These are phyloP conservation scores for Bacidia rubella DNA, from an alignment of 495 filamentous ascomycete species.

Conservation along the genomic window DNA sequence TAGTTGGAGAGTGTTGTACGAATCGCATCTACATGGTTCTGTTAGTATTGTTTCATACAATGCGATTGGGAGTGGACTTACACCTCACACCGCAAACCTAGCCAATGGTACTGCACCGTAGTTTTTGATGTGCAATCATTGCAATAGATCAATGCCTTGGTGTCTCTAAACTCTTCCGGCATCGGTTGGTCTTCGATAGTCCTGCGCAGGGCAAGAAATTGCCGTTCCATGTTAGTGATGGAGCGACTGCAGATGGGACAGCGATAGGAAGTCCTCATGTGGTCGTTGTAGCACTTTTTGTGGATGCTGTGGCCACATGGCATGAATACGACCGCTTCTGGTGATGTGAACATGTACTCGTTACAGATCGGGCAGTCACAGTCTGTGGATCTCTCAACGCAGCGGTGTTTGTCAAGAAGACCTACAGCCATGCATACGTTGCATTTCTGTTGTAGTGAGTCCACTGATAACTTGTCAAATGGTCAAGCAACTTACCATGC, in stretches of 20 bases:
- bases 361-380: conserved; percentile 98
- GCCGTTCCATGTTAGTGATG: conserved; percentile 90
- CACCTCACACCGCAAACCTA: conserved; percentile 79
- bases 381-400: conserved; percentile 86
- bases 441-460: conserved; percentile 51
- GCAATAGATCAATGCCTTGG: conserved; percentile 71
- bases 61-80: conserved; percentile 21
- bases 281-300: conserved; percentile 66
- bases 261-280: conserved; percentile 77
- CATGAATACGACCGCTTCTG: conserved; percentile 81
- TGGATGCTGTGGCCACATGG: conserved; percentile 95
- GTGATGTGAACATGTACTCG: conserved; percentile 94
- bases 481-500: conserved; percentile 54
- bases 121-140: conserved; percentile 89
- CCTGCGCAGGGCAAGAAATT: conserved; percentile 78
- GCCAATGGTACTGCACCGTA: conserved; percentile 80
- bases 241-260: conserved; percentile 92
- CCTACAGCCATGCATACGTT: conserved; percentile 81
- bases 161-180: conserved; percentile 68
- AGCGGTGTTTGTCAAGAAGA: conserved; percentile 70
- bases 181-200: conserved; percentile 83
- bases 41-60: background rate
- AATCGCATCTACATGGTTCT: conserved; percentile 45
- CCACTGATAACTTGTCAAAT: conserved; percentile 6
- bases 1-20: conserved; percentile 71